Percentiles rank a stretch among this genome's conserved stretches.
These are phyloP conservation scores for Corrigiola litoralis DNA, from an alignment of 179 eudicot genomes.

Conservation along the genomic window DNA sequence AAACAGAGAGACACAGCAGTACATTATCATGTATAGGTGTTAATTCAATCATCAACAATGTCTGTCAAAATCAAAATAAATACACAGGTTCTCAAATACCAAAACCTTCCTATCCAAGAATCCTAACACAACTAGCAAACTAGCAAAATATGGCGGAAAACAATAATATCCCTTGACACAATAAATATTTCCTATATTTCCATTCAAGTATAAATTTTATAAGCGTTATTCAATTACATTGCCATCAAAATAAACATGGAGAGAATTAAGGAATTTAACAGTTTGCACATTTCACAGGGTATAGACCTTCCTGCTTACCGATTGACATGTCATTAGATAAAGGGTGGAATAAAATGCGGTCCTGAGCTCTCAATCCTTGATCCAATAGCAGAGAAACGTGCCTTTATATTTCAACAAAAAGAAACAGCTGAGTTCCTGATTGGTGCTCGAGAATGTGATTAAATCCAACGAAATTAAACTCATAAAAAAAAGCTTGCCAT, in stretches of 20 bases:
- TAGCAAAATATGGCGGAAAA: too few relatives aligned
- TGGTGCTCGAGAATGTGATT: background rate
- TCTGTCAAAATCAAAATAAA: too few relatives aligned
- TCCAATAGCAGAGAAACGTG: slow-evolving; percentile 73
- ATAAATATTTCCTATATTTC: too few relatives aligned
- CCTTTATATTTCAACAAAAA: slow-evolving; percentile 40
- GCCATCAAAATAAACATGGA: background rate
- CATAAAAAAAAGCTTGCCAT: background rate
- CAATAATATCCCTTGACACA: too few relatives aligned
- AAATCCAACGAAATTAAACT: background rate
- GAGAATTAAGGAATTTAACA: background rate
- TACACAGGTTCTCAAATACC: too few relatives aligned
- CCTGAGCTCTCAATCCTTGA: slow-evolving; percentile 68
- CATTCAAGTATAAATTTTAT: too few relatives aligned
- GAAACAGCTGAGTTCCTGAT: slow-evolving; percentile 6
- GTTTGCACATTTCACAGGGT: background rate
- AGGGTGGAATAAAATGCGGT: slow-evolving; percentile 81
- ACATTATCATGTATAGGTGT: too few relatives aligned
- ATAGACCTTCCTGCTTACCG: slow-evolving; percentile 39
- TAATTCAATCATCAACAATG: too few relatives aligned
- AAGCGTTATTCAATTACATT: background rate
- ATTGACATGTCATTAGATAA: slow-evolving; percentile 79
- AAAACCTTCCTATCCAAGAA: too few relatives aligned
- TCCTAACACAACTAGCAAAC: too few relatives aligned
- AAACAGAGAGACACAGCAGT: too few relatives aligned